Evolutionary conservation across 331 rosid species (phyloP).

Genomic region (Rosa hybrid): DNA sequence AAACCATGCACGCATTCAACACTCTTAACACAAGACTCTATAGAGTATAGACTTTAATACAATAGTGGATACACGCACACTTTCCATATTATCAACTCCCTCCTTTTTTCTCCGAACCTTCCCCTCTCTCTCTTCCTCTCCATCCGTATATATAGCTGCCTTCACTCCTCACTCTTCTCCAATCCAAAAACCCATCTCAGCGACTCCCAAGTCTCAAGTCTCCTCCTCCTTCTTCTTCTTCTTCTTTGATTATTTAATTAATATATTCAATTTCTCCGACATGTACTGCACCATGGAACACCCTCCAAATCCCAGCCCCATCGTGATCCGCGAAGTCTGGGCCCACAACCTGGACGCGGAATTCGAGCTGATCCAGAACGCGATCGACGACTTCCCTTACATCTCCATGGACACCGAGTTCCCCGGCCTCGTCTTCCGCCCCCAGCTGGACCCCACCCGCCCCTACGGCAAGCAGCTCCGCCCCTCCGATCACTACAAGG

Average conservation of each 20-base stretch:
- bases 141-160: neutral
- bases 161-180: neutral
- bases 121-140: neutral
- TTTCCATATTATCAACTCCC: neutral
- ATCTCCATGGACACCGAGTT: slow-evolving; percentile 85
- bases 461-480: slow-evolving; percentile 29
- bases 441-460: slow-evolving; percentile 13
- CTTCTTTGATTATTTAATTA: no score
- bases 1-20: neutral
- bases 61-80: neutral
- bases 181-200: neutral
- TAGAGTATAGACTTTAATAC: neutral
- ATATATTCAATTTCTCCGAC: no score
- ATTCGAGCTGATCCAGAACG: slow-evolving; percentile 36
- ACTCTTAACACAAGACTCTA: neutral
- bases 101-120: neutral
- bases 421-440: slow-evolving; percentile 59
- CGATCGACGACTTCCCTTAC: slow-evolving; percentile 44
- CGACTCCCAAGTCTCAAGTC: no score
- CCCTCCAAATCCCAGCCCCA: neutral
- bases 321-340: slow-evolving; percentile 28
- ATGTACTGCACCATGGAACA: neutral
- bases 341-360: slow-evolving; percentile 42
- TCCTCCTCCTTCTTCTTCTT: no score
- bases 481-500: slow-evolving; percentile 60